Percentiles rank a stretch among this genome's conserved stretches.
Evolutionary conservation across 352 stramenopile genomes (phyloP).

Genomic region (Phytophthora pini): DNA sequence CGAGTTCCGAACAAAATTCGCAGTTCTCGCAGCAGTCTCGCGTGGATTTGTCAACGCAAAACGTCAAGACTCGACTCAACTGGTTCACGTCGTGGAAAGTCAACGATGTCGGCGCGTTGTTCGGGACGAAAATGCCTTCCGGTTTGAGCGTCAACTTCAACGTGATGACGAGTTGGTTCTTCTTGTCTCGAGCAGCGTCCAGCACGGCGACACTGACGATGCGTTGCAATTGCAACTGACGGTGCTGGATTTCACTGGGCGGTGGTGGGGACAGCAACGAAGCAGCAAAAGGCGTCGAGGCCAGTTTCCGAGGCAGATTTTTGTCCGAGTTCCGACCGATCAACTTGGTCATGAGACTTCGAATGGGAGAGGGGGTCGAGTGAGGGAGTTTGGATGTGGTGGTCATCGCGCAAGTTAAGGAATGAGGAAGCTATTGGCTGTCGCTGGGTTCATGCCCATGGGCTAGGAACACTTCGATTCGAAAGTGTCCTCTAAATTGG

Average conservation of each 20-base stretch:
- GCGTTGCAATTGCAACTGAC: slow-evolving; percentile 25
- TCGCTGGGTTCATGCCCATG: neutral
- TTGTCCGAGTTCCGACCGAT: slow-evolving; percentile 10
- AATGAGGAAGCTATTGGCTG: slow-evolving; percentile 11
- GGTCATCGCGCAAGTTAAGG: slow-evolving; percentile 19
- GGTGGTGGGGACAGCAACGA: slow-evolving; percentile 18
- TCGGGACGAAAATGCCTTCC: slow-evolving; percentile 21
- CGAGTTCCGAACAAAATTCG: slow-evolving; percentile 15
- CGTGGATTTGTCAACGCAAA: slow-evolving; percentile 18
- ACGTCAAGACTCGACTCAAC: slow-evolving; percentile 13
- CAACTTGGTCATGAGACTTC: slow-evolving; percentile 18
- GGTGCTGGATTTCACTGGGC: slow-evolving; percentile 4
- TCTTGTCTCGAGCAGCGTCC: slow-evolving; percentile 26
- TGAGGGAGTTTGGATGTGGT: slow-evolving; percentile 1
- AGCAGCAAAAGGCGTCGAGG: slow-evolving; percentile 14
- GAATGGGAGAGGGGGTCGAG: neutral
- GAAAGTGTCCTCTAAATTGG: slow-evolving; percentile 4
- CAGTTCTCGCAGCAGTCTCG: slow-evolving; percentile 7
- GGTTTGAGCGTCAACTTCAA: slow-evolving; percentile 25
- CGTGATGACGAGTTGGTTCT: slow-evolving; percentile 24
- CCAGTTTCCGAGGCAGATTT: slow-evolving; percentile 23
- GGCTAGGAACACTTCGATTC: too few species aligned
- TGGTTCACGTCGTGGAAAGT: slow-evolving; percentile 30
- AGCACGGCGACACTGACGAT: slow-evolving; percentile 25
- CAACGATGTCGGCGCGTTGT: slow-evolving; percentile 2